Conservation (phyloP, 805 yeast genomes). For the Hanseniaspora clermontiae region DNA sequence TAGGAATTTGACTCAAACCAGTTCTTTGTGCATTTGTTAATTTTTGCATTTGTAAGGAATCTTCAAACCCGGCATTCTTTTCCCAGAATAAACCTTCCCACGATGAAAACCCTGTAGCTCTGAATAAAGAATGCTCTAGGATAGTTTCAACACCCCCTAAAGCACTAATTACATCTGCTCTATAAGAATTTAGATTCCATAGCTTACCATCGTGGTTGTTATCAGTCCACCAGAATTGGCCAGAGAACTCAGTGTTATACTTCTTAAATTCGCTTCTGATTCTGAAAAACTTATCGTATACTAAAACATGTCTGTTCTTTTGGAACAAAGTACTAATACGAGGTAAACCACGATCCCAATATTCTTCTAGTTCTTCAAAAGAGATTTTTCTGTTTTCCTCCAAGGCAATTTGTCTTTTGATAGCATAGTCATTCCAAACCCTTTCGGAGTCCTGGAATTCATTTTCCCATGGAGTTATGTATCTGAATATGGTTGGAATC, state of each 20-base stretch:
- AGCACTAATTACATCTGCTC: conserved; percentile 94
- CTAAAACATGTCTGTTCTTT: conserved; percentile 85
- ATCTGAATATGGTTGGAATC: conserved; percentile 88
- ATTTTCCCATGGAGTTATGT: conserved; percentile 91
- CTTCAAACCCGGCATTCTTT: conserved; percentile 93
- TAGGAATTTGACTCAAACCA: conserved; percentile 94
- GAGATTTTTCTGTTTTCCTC: conserved; percentile 76
- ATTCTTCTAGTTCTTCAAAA: conserved; percentile 83
- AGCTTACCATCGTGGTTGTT: conserved; percentile 87
- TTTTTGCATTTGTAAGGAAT: conserved; percentile 84
- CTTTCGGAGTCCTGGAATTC: conserved; percentile 88
- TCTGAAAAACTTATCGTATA: conserved; percentile 89
- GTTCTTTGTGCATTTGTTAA: conserved; percentile 95
- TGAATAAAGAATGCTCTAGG: conserved; percentile 84
- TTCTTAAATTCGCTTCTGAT: conserved; percentile 67
- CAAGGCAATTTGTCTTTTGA: conserved; percentile 73
- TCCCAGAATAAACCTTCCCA: conserved; percentile 99
- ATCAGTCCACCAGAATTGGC: conserved; percentile 95
- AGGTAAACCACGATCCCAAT: conserved; percentile 96
- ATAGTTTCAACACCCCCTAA: conserved; percentile 95
- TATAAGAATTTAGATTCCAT: conserved; percentile 85
- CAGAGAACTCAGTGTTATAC: conserved; percentile 55
- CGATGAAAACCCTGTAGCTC: conserved; percentile 92
- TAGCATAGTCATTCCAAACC: conserved; percentile 95
- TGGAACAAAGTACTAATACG: conserved; percentile 90